A percentile compares a stretch with the other conserved stretches of the same genome.
These are phyloP conservation scores for Aleurites moluccanus DNA, from an alignment of 441 rosid species.

Conservation along the genomic window DNA sequence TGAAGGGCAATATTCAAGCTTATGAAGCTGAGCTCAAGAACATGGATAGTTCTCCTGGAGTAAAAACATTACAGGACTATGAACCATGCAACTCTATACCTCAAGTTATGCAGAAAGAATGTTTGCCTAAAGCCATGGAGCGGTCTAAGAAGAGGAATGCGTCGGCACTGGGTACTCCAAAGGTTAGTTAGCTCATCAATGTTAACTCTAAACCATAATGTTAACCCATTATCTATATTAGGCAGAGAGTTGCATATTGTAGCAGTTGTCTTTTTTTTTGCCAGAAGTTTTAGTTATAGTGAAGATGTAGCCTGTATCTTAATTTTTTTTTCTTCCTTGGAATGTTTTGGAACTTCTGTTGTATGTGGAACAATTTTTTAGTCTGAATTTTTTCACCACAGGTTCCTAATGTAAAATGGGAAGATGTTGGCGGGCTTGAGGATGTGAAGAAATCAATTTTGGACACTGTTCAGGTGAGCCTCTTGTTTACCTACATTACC, in stretches of 20 bases:
- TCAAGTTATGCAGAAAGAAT: conserved; percentile 47
- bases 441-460: conserved; percentile 89
- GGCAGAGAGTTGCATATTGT: conserved; percentile 5
- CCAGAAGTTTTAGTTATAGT: conserved; percentile 2
- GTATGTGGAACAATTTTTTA: neutral
- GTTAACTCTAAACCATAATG: conserved; percentile 3
- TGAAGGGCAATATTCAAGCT: conserved; percentile 37
- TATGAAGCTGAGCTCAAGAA: conserved; percentile 37
- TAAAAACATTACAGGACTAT: conserved; percentile 32
- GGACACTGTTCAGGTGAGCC: conserved; percentile 86
- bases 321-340: neutral
- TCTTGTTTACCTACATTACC: conserved; percentile 16
- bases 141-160: conserved; percentile 94
- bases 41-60: conserved; percentile 35
- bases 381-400: conserved; percentile 28
- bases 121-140: conserved; percentile 67
- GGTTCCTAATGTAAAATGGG: conserved; percentile 99
- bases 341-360: conserved; percentile 1
- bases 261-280: neutral
- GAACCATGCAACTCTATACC: conserved; percentile 32
- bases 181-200: conserved; percentile 46
- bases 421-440: conserved; percentile 98
- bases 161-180: conserved; percentile 92
- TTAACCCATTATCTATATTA: neutral
- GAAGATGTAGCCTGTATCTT: conserved; percentile 7